Evolutionary conservation across 2,329 filamentous ascomycete genomes (phyloP), one percentile per base, ranked within the genome.

Genomic region (Fusarium sp.): DNA sequence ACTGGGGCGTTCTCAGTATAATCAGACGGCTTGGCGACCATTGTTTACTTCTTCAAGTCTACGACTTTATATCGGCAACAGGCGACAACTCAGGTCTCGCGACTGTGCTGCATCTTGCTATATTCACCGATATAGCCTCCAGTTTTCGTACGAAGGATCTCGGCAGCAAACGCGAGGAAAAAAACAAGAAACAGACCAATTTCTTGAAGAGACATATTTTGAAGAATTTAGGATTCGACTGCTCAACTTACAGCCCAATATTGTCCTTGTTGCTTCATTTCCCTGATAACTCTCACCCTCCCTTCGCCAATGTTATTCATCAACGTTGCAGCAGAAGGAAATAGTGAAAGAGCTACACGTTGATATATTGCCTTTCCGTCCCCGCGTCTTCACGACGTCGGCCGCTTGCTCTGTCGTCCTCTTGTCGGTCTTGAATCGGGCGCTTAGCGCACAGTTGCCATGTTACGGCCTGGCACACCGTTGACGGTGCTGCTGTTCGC

Each of bases 381-480:
- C 49, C 70, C 61, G 75, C 73, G 76, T 77, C 75, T 70, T 66
- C 46, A 64, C 64, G 75, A 71, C 73, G 75, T 70, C 67, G 66
- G 76, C 70, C 61, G 73, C 64, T 69, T 60, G 60, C 60, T 70
- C 52, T 49, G 37, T 60, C 60, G 53, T 58, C 40, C 56, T 61
- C 57, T 63, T 62, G 46, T 57, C 64, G 42, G 32, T 57, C 28
- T 50, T 66, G 35, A 49, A 68, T 53, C 35, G 47, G 50, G 60
- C 66, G 58, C 67, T 77, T 80, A 72, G 76, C 66, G 69, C 74
- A 67, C 72, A 75, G 77, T 80, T 85, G 91, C 85, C 85, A 94
- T 97, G 90, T 87, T 98, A 82, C 94, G 95, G 80, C 95, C 96
- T 71, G 96, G 96, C 71, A 98, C 96, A 69, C 96, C 96, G 76